These are phyloP conservation scores for Klebsormidium nitens DNA, from an alignment of 139 green algal genomes.

Conservation along the genomic window DNA sequence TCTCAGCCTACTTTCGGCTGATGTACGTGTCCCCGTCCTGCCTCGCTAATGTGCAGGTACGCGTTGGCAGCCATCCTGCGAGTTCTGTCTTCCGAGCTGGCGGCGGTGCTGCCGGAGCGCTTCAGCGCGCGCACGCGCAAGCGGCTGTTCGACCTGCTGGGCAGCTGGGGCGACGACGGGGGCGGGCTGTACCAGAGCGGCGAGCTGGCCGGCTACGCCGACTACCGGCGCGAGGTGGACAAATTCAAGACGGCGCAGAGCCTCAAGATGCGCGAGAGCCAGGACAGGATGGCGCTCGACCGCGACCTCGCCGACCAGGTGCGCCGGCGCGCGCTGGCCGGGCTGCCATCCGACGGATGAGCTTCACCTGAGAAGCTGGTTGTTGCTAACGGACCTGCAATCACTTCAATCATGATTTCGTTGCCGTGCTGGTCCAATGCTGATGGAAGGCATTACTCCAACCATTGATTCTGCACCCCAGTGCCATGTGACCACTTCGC, in stretches of 20 bases:
- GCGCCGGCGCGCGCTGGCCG: too few species aligned
- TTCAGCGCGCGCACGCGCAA: background rate
- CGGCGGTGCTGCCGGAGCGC: background rate
- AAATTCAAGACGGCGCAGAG: background rate
- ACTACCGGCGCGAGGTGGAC: constrained; percentile 31
- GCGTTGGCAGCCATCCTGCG: background rate
- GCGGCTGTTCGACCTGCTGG: constrained; percentile 39
- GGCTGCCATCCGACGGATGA: too few species aligned
- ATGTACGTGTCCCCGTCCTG: too few species aligned
- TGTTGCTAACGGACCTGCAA: too few species aligned
- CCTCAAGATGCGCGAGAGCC: constrained; percentile 9
- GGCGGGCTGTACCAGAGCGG: constrained; percentile 4
- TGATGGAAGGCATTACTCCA: too few species aligned
- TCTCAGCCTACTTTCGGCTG: too few species aligned
- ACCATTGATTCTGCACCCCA: too few species aligned
- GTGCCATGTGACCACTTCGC: too few species aligned
- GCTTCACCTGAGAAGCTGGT: too few species aligned
- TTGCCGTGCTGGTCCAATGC: too few species aligned
- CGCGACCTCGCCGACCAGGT: constrained; percentile 24
- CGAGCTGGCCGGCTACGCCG: background rate
- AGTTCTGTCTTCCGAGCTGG: constrained; percentile 6
- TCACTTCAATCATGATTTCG: too few species aligned
- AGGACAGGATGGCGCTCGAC: constrained; percentile 23
- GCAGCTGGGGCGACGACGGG: constrained; percentile 30
- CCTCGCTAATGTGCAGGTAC: constrained; percentile 4